Evolutionary conservation across 495 filamentous ascomycete genomes (phyloP), one percentile per base, ranked within the genome.

Genomic region (Neurospora tetraspora): DNA sequence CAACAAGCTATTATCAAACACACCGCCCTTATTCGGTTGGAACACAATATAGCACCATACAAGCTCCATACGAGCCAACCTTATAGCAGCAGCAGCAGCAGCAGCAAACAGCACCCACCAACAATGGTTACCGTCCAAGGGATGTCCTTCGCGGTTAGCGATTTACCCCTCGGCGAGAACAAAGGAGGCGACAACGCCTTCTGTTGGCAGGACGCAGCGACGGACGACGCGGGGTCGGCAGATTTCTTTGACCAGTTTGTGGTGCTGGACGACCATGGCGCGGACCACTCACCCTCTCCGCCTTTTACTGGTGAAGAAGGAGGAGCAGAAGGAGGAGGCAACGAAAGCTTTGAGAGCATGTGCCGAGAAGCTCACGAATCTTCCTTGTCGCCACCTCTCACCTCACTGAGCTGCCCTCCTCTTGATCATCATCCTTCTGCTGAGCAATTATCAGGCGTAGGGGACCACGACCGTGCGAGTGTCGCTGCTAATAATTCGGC

Each of bases 201-300:
- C 39, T 79, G 73, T 73, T 81, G 81, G 79, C 79, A 78, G 39
- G 81, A 83, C 70, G 72, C 72, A 70, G 79, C 31, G 53, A 36
- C 74, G 53, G 79, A 79, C 75, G 78, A 82, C 12, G 79, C 74
- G 69, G 78, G 76, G 71, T 73, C 82, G 69, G 74, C 75, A 34
- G 83, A 84, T 42, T 81, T 85, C 81, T 83, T 84, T 83, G 84
- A 85, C 40, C 80, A 86, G 70, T 86, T 81, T 72, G 74, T 86
- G 69, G 78, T 81, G 75, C 82, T 85, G 76, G 82, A 85, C 69
- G 73, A 71, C 38, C 75, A 37, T 20, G 53, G 53, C 59, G 74
- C 71, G 18, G 69, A 74, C 34, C 78, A 80, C 36, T 72, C 78
- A 45, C 70, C 74, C 31, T 69, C 72, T 65, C 40, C 69, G 59